phyloP scores from a whole-genome alignment of 805 yeast genomes.

The Candida methanosorbosa region DNA sequence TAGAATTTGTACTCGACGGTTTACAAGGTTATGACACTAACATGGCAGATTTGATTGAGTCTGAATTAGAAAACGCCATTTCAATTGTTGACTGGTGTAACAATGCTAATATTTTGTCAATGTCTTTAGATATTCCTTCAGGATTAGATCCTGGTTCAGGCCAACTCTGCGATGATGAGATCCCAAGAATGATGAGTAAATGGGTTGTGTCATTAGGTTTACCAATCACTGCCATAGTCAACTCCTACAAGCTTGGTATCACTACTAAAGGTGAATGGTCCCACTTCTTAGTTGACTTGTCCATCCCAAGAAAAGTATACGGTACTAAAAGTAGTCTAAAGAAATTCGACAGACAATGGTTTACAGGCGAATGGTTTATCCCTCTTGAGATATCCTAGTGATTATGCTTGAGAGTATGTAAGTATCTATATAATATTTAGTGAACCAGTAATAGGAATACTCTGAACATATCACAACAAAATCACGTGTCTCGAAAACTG shows the following conservation, averaged over 20 bases:
- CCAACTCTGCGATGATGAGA: conserved; percentile 23
- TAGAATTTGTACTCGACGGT: conserved; percentile 75
- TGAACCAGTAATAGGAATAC: no score
- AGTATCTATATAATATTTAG: no score
- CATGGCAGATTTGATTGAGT: conserved; percentile 45
- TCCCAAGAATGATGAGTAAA: conserved; percentile 31
- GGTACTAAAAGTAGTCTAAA: conserved; percentile 30
- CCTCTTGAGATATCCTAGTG: conserved; percentile 11
- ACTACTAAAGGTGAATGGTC: conserved; percentile 38
- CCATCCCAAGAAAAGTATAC: conserved; percentile 55
- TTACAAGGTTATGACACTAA: conserved; percentile 76
- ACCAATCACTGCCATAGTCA: conserved; percentile 56
- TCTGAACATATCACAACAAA: no score
- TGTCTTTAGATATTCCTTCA: conserved; percentile 75
- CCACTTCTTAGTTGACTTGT: conserved; percentile 62
- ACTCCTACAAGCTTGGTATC: conserved; percentile 49
- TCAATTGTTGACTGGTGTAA: conserved; percentile 64
- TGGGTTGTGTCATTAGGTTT: conserved; percentile 66
- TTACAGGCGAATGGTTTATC: conserved; percentile 13
- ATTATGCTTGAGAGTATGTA: no score
- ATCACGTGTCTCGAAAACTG: no score
- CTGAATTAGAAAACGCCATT: conserved; percentile 30
- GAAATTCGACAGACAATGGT: conserved; percentile 34
- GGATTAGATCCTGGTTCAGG: conserved; percentile 86
- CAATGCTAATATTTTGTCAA: conserved; percentile 30